Evolutionary conservation across 148 eudicot species (phyloP), one percentile per base, ranked within the genome.

Genomic region (Rhododendron kiyosumense): DNA sequence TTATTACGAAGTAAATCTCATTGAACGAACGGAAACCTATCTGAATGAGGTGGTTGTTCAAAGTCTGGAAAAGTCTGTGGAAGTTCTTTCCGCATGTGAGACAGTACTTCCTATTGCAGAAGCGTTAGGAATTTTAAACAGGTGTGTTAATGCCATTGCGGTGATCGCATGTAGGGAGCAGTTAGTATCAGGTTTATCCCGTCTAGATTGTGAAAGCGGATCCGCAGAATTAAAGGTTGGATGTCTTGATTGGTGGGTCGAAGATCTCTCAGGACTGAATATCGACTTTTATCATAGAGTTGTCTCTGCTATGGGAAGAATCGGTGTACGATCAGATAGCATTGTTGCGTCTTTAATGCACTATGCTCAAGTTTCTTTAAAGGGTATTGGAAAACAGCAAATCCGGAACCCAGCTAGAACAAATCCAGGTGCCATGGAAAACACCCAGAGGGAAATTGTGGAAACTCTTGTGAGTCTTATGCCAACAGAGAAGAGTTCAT

Each of bases 321-420:
- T 84, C 22, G 93, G 95, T 59, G 91, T 94, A 49, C 81, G 92
- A 22, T 49, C 85, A 5, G 92, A 85, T 46, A 93, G 93, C 83
- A 87, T 93, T 13, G 86, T 92, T 43, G 92, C 92, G 0, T 94
- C 94, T 28, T 69, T 94, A 84, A 93, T 94, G 93, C 93, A 92
- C 86, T 94, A 93, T 51, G 95, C 97, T 36, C 93, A 94, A 73
- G 85, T 85, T 14, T 90, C 90, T 86, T 80, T 94, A 34, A 93
- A 94, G 87, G 95, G 93, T n/a, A 92, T 93, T 38, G 95, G 94
- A 32, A 94, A 92, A 84, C 89, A 88, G 41, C 93, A 91, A 87
- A 91, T 91, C 65, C 90, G 91, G 95, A 94, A 94, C 87, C 98
- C 96, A 2, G 93, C 91, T 7, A 92, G 91, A 67, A 81, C 91